Evolutionary conservation across 2,329 filamentous ascomycete species (phyloP), one percentile per base, ranked within the genome.

Genomic region (Aspergillus piperis): DNA sequence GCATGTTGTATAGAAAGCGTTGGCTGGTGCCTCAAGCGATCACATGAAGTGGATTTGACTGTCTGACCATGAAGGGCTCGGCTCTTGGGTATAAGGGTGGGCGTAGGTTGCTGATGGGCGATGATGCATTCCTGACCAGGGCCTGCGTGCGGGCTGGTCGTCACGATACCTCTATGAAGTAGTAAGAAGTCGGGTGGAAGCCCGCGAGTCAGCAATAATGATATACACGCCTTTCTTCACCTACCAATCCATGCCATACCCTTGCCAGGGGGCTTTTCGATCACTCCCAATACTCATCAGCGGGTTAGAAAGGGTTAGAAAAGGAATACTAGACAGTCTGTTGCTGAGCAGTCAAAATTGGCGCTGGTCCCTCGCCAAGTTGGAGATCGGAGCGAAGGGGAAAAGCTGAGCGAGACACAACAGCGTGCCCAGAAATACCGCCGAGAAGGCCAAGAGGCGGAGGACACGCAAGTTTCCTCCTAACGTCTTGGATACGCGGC

Each of bases 1-100:
- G 66, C 65, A 70, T 70, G 60, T 61, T 62, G 62, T 62, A 66
- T 66, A 67, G 66, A 67, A 62, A 64, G 61, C 58, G 66, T 53
- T 64, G 60, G 60, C 62, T 62, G 62, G 36, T 61, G 52, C 63
- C 58, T 11, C 54, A 55, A 61, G 60, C 56, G 57, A 66, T 62
- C 57, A 41, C 59, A 50, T 44, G 49, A 52, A 27, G 23, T 36
- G 39, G 53, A 47, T 47, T 30, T 41, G 41, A 19, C 25, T 44
- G 47, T 21, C n/a, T 32, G 27, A 30, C 13, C 19, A n/a, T 44
- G 17, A 54, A 42, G 8, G 52, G 23, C 13, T 54, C 21, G 23
- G 25, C 25, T 30, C 27, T 11, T n/a, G n/a, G 23, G 23, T 30
- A n/a, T 30, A 36, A 36, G 10, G 32, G 38, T 13, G 52, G 39